phyloP scores from a whole-genome alignment of 345 rosid genomes.

The Salix udensis region DNA sequence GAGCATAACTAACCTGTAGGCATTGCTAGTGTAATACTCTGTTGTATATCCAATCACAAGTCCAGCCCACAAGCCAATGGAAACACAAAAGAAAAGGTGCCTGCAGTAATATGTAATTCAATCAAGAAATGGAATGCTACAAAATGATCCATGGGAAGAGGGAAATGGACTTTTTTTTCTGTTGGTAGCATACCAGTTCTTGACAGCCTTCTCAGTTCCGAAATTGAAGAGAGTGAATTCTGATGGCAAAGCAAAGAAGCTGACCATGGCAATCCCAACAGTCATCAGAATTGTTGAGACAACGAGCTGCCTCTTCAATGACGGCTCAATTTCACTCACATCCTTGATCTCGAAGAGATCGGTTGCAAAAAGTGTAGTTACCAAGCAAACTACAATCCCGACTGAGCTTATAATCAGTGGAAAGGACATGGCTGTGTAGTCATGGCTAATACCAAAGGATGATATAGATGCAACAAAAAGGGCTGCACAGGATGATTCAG shows the following conservation, averaged over 20 bases:
- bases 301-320: constrained; percentile 58
- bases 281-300: constrained; percentile 70
- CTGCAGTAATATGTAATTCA: constrained; percentile 22
- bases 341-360: constrained; percentile 51
- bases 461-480: constrained; percentile 67
- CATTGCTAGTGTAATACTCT: constrained; percentile 66
- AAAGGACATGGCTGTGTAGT: constrained; percentile 57
- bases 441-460: constrained; percentile 50
- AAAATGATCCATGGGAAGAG: not conserved
- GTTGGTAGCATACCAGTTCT: constrained; percentile 48
- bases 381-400: constrained; percentile 58
- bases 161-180: not conserved
- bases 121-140: constrained; percentile 3
- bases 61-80: constrained; percentile 68
- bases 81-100: constrained; percentile 66
- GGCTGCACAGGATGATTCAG: constrained; percentile 69
- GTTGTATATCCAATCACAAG: constrained; percentile 57
- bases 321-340: constrained; percentile 50
- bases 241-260: constrained; percentile 50
- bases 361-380: constrained; percentile 67
- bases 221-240: constrained; percentile 58
- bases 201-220: constrained; percentile 50
- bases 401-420: constrained; percentile 55
- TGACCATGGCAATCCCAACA: constrained; percentile 51
- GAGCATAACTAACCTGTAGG: constrained; percentile 45